phyloP scores from a whole-genome alignment of 352 stramenopile genomes.

The Elongisporangium anandrum region DNA sequence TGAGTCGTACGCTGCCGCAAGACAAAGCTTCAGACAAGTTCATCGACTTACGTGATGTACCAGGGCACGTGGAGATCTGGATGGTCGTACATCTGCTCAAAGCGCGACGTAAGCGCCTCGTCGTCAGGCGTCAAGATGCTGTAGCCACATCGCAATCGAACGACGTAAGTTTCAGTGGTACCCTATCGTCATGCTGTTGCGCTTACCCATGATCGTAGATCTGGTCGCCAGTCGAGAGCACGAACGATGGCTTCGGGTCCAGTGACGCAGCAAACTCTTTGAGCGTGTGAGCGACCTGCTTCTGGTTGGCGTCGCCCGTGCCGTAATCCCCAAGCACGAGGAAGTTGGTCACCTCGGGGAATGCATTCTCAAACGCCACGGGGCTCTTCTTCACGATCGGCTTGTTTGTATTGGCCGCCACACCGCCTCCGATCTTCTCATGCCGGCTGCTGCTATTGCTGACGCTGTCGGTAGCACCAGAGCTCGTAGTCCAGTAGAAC shows the following conservation, averaged over 20 bases:
- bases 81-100: constrained; percentile 82
- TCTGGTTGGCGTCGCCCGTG: constrained; percentile 58
- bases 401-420: neutral
- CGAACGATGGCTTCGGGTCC: constrained; percentile 61
- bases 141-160: neutral
- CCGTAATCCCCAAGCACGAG: constrained; percentile 81
- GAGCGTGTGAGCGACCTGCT: constrained; percentile 55
- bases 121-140: constrained; percentile 63
- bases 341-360: constrained; percentile 65
- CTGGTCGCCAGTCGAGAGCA: constrained; percentile 81
- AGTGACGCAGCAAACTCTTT: constrained; percentile 50
- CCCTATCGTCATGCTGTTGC: neutral
- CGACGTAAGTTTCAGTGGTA: neutral
- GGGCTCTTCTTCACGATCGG: constrained; percentile 1
- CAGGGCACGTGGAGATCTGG: constrained; percentile 63
- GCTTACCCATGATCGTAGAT: constrained; percentile 81
- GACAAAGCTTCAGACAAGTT: neutral
- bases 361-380: constrained; percentile 30
- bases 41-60: constrained; percentile 74
- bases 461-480: constrained; percentile 2
- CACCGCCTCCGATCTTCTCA: neutral
- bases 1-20: neutral
- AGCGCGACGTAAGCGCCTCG: constrained; percentile 53
- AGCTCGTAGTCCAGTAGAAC: constrained; percentile 30
- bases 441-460: neutral